Base-by-base conservation (phyloP, 1,284 basidiomycete genomes). In the Sphaerobolus stellatus region DNA sequence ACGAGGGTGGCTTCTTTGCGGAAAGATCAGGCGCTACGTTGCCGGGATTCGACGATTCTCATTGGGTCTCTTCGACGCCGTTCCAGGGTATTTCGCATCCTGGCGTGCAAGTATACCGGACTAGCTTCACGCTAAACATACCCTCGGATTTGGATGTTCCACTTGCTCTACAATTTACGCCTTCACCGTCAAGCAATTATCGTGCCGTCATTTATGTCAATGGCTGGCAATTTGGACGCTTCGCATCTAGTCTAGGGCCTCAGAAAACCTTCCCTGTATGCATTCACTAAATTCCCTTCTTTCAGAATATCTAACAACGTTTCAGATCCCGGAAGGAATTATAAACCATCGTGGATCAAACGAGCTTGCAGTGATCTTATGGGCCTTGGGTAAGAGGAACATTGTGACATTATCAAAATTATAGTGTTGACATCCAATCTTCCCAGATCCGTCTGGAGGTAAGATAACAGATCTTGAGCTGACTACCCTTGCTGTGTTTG, bases 11-110 rank as follows among this genome's bases (percentile, higher is more conserved):
- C 5, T 75, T 91, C 8, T 86, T 82, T 56, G 88, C 83, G 25
- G 90, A 93, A 65, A 81, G 90, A 34, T 61, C 77, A 57, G 90
- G 90, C 14, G 92, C 90, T 88, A 89, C 92, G 67, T 78, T 92
- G 3, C 90, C 90, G 1, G 82, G 80, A 8, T 91, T 84, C 66
- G 75, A 87, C 54, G 81, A 79, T 2, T 79, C 80, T 1, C 64
- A 66, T 8, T 92, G 90, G 89, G 20, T 46, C 8, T 13, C 7
- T 14, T 41, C 40, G 22, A 52, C 50, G 18, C 25, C 36, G 9
- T 43, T 43, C 41, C 9, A 9, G 9, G 41, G 41, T 11, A 9
- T 43, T 22, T 13, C 41, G 24, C 14, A 20, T 13, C 16, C 41
- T 22, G 41, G 41, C 9, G 24, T 43, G 16, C 41, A 43, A 22